Evolutionary conservation across 345 rosid species (phyloP).

Genomic region (Laguncularia racemosa): DNA sequence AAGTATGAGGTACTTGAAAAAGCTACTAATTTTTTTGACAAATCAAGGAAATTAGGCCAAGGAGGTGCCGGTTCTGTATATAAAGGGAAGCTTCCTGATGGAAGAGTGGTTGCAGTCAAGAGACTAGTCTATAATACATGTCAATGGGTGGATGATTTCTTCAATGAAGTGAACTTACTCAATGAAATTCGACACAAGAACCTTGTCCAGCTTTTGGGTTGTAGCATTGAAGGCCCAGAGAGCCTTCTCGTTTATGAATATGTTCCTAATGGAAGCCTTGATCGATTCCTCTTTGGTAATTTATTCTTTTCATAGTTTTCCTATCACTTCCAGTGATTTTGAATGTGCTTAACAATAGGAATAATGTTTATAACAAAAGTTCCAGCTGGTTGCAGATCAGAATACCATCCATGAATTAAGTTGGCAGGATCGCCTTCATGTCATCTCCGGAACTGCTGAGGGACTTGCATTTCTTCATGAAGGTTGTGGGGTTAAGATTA

Average conservation of each 20-base stretch:
- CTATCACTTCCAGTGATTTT: not conserved
- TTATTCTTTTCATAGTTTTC: not conserved
- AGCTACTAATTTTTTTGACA: constrained; percentile 12
- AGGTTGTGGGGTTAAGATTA: constrained; percentile 11
- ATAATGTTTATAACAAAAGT: too few species aligned
- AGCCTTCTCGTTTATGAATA: constrained; percentile 21
- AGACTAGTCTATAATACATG: constrained; percentile 14
- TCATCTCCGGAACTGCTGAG: constrained; percentile 16
- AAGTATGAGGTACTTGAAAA: constrained; percentile 16
- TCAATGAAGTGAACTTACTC: constrained; percentile 19
- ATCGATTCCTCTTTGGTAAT: constrained; percentile 11
- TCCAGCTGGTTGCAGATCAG: not conserved
- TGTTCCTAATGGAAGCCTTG: constrained; percentile 17
- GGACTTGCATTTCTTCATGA: constrained; percentile 17
- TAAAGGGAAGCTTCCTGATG: constrained; percentile 14
- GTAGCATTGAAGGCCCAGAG: constrained; percentile 22
- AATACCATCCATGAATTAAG: not conserved
- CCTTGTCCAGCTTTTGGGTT: constrained; percentile 17
- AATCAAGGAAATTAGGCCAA: constrained; percentile 14
- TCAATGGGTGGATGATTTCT: constrained; percentile 25
- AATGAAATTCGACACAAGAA: constrained; percentile 21
- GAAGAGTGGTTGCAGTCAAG: constrained; percentile 17
- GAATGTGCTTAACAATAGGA: not conserved
- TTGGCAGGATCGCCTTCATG: constrained; percentile 12
- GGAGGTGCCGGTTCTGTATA: constrained; percentile 21